Conservation (phyloP, 2,329 filamentous ascomycete species). For the Cladosporium sp. region DNA sequence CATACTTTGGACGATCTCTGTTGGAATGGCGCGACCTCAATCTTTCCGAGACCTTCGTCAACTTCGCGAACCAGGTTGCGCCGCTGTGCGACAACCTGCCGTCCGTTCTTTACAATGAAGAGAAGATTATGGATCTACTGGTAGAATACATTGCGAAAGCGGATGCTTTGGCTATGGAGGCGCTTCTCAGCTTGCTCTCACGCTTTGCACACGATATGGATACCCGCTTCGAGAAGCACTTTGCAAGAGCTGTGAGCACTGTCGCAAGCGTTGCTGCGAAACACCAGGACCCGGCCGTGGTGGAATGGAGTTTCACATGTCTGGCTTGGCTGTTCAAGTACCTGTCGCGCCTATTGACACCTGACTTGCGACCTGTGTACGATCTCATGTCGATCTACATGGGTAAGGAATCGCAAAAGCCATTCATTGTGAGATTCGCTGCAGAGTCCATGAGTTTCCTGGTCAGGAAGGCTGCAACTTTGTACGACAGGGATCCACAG, state of each 20-base stretch:
- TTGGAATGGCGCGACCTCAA: constrained; percentile 92
- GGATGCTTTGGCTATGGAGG: constrained; percentile 77
- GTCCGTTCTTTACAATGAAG: constrained; percentile 86
- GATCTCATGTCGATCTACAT: constrained; percentile 79
- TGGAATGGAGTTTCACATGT: constrained; percentile 95
- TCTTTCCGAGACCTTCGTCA: constrained; percentile 72
- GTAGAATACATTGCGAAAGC: constrained; percentile 71
- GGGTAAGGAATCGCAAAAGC: constrained; percentile 75
- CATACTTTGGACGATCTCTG: constrained; percentile 78
- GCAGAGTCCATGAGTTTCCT: constrained; percentile 94
- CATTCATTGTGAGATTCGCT: constrained; percentile 85
- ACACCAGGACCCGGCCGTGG: constrained; percentile 70
- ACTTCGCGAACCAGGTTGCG: constrained; percentile 70
- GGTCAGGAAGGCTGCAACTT: constrained; percentile 78
- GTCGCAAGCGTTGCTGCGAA: constrained; percentile 75
- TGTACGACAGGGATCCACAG: constrained; percentile 66
- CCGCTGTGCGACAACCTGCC: constrained; percentile 84
- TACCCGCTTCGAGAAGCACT: constrained; percentile 81
- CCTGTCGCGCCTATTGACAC: constrained; percentile 78
- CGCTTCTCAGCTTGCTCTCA: constrained; percentile 79
- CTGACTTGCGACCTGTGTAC: constrained; percentile 79
- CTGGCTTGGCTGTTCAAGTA: constrained; percentile 98
- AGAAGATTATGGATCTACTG: constrained; percentile 75
- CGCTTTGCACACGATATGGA: constrained; percentile 95
- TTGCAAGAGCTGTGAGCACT: constrained; percentile 67